phyloP scores from a whole-genome alignment of 192 early-diverging fungal genomes.

The Cetraspora pellucida region DNA sequence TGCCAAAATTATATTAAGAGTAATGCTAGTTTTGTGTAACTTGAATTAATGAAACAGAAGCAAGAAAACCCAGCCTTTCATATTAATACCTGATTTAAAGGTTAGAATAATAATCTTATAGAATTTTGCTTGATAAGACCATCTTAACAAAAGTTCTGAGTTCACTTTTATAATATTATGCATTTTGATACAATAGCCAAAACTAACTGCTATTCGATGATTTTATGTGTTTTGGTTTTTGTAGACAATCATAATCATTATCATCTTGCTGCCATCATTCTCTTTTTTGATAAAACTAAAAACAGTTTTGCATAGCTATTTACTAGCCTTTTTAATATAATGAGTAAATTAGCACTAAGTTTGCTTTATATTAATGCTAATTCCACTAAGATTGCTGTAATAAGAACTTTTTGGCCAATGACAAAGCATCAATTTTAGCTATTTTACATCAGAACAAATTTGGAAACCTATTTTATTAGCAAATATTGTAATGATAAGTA shows the following conservation, averaged over 20 bases:
- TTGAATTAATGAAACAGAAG: slow-evolving; percentile 12
- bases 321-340: background rate
- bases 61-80: slow-evolving; percentile 11
- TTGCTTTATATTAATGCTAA: too few relatives aligned
- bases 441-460: too few relatives aligned
- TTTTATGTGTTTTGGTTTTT: background rate
- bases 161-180: background rate
- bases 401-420: too few relatives aligned
- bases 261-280: background rate
- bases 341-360: background rate
- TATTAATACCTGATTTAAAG: background rate
- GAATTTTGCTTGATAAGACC: too few relatives aligned
- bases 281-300: background rate
- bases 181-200: background rate
- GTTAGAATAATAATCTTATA: slow-evolving; percentile 20
- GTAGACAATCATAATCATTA: slow-evolving; percentile 13
- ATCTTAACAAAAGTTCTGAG: background rate
- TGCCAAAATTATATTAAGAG: background rate
- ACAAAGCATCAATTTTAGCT: too few relatives aligned
- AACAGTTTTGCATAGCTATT: slow-evolving; percentile 2
- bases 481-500: slow-evolving; percentile 1
- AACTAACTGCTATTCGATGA: slow-evolving; percentile 8
- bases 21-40: background rate
- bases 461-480: too few relatives aligned
- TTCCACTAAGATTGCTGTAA: too few relatives aligned